These are phyloP conservation scores for Exophiala alcalophila DNA, from an alignment of 2,329 filamentous ascomycete species.

Conservation along the genomic window DNA sequence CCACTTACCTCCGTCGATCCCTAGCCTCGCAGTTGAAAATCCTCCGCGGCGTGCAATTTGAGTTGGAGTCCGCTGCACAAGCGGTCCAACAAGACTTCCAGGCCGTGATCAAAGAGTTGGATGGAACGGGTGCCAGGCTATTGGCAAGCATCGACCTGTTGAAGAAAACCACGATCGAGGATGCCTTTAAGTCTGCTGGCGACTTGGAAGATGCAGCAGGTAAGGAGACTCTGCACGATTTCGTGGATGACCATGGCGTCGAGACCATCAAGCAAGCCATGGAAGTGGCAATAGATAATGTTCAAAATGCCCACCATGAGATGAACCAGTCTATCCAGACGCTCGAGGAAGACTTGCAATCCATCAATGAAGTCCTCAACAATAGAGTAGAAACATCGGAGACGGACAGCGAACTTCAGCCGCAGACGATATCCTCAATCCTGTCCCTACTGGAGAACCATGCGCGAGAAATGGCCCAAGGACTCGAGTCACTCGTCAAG, in stretches of 20 bases:
- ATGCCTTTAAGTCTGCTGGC: constrained; percentile 46
- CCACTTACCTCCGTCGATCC: constrained; percentile 63
- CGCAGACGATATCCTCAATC: constrained; percentile 50
- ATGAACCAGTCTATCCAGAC: constrained; percentile 55
- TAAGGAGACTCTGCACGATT: constrained; percentile 61
- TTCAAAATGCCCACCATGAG: constrained; percentile 58
- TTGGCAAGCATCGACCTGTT: constrained; percentile 55
- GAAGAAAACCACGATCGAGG: constrained; percentile 57
- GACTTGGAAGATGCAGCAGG: constrained; percentile 29
- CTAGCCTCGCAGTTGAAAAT: constrained; percentile 52
- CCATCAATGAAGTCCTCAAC: constrained; percentile 58
- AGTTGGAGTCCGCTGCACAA: constrained; percentile 44
- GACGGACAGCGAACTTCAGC: constrained; percentile 35
- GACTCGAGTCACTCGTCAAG: constrained; percentile 73
- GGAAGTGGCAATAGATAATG: constrained; percentile 59
- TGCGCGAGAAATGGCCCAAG: constrained; percentile 76
- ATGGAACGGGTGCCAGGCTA: constrained; percentile 57
- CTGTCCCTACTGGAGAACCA: constrained; percentile 66
- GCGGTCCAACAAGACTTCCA: constrained; percentile 45
- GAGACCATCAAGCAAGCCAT: constrained; percentile 56
- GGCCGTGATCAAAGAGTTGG: constrained; percentile 54
- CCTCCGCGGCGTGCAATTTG: constrained; percentile 43
- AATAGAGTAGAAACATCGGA: constrained; percentile 23
- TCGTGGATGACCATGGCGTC: constrained; percentile 63
- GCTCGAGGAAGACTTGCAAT: constrained; percentile 71